phyloP scores from a whole-genome alignment of 148 eudicot genomes.

The Rhododendron williamsianum region DNA sequence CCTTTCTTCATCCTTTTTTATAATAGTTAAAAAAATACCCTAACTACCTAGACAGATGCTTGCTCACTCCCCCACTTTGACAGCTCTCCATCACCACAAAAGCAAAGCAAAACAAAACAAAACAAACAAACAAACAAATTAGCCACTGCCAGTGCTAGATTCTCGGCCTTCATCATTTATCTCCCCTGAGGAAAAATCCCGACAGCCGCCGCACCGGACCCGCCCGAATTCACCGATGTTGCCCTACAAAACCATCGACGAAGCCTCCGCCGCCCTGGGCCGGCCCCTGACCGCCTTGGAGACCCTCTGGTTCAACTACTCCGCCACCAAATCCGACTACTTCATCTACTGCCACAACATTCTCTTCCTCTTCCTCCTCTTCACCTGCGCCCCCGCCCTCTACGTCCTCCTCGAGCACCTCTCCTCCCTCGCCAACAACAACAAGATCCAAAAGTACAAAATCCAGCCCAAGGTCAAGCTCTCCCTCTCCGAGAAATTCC shows the following conservation, averaged over 20 bases:
- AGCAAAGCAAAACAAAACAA: too few relatives aligned
- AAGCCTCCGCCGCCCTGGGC: constrained; percentile 54
- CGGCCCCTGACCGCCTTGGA: constrained; percentile 54
- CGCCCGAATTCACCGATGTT: constrained; percentile 36
- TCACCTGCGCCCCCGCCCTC: constrained; percentile 57
- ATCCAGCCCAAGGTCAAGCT: constrained; percentile 74
- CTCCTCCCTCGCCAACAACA: constrained; percentile 1
- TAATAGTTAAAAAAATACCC: too few relatives aligned
- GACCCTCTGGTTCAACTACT: constrained; percentile 68
- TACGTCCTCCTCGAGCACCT: constrained; percentile 36
- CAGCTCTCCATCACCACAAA: not conserved
- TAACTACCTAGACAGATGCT: too few relatives aligned
- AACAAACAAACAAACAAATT: not conserved
- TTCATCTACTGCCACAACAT: constrained; percentile 79
- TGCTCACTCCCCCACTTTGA: not conserved
- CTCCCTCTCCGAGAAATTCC: constrained; percentile 36
- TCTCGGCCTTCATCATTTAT: not conserved
- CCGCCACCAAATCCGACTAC: constrained; percentile 76
- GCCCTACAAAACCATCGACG: constrained; percentile 49
- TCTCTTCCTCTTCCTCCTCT: constrained; percentile 62
- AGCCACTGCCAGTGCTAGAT: not conserved
- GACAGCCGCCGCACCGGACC: not conserved
- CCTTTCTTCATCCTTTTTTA: too few relatives aligned
- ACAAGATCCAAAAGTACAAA: constrained; percentile 41
- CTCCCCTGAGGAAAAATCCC: too few relatives aligned